phyloP scores from a whole-genome alignment of 2,329 filamentous ascomycete species.

The Paramyrothecium roridum region DNA sequence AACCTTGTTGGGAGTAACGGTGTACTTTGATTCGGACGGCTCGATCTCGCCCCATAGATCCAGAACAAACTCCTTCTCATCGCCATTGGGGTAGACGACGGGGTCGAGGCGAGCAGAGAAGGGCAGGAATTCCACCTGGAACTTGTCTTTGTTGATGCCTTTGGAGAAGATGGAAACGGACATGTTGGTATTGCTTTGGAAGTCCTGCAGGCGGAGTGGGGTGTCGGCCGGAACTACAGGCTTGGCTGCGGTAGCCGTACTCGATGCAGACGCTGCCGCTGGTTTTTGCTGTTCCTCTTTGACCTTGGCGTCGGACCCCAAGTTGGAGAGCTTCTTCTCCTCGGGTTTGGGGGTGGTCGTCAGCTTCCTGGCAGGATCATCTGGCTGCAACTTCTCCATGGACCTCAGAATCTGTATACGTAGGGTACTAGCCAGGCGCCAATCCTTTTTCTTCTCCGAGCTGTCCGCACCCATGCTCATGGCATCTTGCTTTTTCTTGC shows the following conservation, averaged over 20 bases:
- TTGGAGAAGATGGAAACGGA: constrained; percentile 40
- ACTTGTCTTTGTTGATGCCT: constrained; percentile 34
- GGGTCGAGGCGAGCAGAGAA: constrained; percentile 21
- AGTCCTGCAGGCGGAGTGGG: constrained; percentile 27
- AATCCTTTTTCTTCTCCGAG: constrained; percentile 17
- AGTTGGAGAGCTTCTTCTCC: constrained; percentile 21
- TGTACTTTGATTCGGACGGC: constrained; percentile 54
- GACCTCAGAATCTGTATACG: constrained; percentile 43
- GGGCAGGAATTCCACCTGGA: constrained; percentile 31
- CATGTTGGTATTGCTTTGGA: constrained; percentile 30
- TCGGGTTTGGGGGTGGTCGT: constrained; percentile 29
- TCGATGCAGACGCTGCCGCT: not conserved
- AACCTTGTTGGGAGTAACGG: constrained; percentile 73
- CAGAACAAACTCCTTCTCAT: constrained; percentile 59
- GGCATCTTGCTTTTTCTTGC: constrained; percentile 4
- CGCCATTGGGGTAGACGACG: constrained; percentile 40
- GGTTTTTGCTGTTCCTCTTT: not conserved
- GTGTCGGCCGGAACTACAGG: constrained; percentile 16
- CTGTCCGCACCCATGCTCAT: constrained; percentile 2
- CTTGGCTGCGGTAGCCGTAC: constrained; percentile 7
- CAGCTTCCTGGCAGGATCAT: constrained; percentile 44
- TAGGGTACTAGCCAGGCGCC: constrained; percentile 40
- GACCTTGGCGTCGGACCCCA: constrained; percentile 5
- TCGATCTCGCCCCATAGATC: constrained; percentile 66
- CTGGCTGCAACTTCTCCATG: constrained; percentile 40